Conservation (phyloP, 1,284 basidiomycete genomes). For the Ceratobasidium papillatum region DNA sequence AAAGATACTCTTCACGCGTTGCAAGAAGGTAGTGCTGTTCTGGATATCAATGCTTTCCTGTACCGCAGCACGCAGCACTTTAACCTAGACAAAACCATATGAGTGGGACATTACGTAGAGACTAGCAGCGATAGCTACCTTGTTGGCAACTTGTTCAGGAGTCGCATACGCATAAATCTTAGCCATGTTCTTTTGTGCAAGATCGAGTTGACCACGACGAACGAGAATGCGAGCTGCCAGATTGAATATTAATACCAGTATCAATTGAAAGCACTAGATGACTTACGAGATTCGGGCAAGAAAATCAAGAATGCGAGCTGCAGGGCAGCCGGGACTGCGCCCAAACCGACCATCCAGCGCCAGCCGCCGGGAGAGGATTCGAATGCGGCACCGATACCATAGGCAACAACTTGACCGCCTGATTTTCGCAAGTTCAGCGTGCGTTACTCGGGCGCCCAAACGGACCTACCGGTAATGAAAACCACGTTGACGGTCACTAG, state of each 20-base stretch:
- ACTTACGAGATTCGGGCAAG: slow-evolving; percentile 76
- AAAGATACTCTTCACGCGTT: slow-evolving; percentile 66
- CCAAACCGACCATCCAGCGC: slow-evolving; percentile 86
- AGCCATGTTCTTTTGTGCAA: slow-evolving; percentile 63
- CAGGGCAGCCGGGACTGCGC: slow-evolving; percentile 70
- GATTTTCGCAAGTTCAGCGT: slow-evolving; percentile 56
- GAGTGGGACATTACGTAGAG: not conserved
- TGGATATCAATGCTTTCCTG: slow-evolving; percentile 69
- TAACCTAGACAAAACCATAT: slow-evolving; percentile 55
- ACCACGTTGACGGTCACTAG: slow-evolving; percentile 67
- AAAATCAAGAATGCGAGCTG: slow-evolving; percentile 70
- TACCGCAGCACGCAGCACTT: slow-evolving; percentile 65
- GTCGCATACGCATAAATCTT: slow-evolving; percentile 75
- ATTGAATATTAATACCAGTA: not conserved
- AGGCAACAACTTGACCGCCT: slow-evolving; percentile 78
- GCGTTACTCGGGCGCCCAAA: not conserved
- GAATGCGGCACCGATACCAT: slow-evolving; percentile 79
- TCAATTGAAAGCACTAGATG: not conserved
- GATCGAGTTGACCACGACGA: slow-evolving; percentile 60
- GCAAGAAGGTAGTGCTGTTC: slow-evolving; percentile 66
- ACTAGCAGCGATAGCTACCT: slow-evolving; percentile 55
- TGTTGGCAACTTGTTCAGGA: slow-evolving; percentile 69
- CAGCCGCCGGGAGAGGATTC: slow-evolving; percentile 70
- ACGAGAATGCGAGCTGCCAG: slow-evolving; percentile 73
- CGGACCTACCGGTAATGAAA: slow-evolving; percentile 49